Conservation (phyloP, 495 filamentous ascomycete genomes). For the Penicillium parvum region DNA sequence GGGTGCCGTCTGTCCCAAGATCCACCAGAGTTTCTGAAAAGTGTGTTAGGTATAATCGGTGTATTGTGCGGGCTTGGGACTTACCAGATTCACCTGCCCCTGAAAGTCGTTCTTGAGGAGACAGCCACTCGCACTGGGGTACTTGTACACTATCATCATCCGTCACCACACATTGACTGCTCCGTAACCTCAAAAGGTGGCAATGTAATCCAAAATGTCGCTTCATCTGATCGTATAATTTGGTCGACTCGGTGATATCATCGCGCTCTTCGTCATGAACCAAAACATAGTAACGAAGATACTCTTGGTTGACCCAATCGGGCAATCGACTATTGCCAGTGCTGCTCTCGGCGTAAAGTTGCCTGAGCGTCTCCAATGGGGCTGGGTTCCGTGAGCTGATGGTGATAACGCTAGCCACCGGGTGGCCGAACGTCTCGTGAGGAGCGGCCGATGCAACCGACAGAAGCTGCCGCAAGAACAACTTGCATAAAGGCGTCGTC, state of each 20-base stretch:
- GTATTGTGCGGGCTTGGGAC: not conserved
- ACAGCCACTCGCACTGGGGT: conserved; percentile 80
- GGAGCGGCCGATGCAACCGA: conserved; percentile 71
- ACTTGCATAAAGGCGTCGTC: conserved; percentile 64
- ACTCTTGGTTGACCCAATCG: conserved; percentile 80
- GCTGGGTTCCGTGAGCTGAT: conserved; percentile 80
- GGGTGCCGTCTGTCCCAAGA: conserved; percentile 59
- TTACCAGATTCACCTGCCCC: conserved; percentile 62
- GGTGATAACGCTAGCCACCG: conserved; percentile 91
- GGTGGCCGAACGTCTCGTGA: conserved; percentile 91
- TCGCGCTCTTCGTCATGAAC: conserved; percentile 96
- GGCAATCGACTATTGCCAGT: conserved; percentile 64
- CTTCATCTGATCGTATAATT: conserved; percentile 96
- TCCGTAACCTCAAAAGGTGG: conserved; percentile 80
- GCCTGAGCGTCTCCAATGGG: conserved; percentile 78
- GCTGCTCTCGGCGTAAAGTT: conserved; percentile 73
- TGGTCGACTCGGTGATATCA: conserved; percentile 82
- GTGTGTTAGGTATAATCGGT: conserved; percentile 14
- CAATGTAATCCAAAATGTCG: conserved; percentile 93
- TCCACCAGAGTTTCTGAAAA: conserved; percentile 48
- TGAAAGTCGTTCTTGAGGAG: conserved; percentile 77
- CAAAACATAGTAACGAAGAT: conserved; percentile 90
- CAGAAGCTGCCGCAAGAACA: conserved; percentile 78
- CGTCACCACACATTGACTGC: conserved; percentile 76
- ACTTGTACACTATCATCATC: conserved; percentile 87